A percentile compares a stretch with the other conserved stretches of the same genome.
Evolutionary conservation across 306 rosid genomes (phyloP).

Genomic region (Begonia peltatifolia): DNA sequence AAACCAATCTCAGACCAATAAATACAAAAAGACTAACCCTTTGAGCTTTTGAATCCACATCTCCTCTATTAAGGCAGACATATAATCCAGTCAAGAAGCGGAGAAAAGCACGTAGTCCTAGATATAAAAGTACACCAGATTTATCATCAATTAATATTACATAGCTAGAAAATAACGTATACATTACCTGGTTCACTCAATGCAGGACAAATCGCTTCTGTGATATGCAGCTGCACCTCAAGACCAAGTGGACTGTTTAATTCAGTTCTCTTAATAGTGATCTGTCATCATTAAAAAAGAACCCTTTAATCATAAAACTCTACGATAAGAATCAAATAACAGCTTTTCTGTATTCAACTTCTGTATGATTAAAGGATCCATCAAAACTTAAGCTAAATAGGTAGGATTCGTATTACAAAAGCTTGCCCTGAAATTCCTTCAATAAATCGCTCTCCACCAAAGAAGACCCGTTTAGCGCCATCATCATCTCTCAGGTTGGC

Average conservation of each 20-base stretch:
- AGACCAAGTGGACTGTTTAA: slow-evolving; percentile 86
- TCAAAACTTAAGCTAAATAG: slow-evolving; percentile 8
- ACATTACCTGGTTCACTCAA: slow-evolving; percentile 75
- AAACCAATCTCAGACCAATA: slow-evolving; percentile 4
- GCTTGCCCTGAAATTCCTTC: slow-evolving; percentile 96
- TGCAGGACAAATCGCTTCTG: slow-evolving; percentile 87
- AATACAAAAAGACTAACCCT: slow-evolving; percentile 33
- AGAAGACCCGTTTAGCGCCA: slow-evolving; percentile 89
- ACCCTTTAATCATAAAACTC: slow-evolving; percentile 10
- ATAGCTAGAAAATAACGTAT: slow-evolving; percentile 7
- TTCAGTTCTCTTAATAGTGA: slow-evolving; percentile 79
- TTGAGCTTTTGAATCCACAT: slow-evolving; percentile 57
- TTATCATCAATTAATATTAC: slow-evolving; percentile 2
- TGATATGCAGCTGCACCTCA: slow-evolving; percentile 77
- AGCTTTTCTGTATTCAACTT: slow-evolving; percentile 3
- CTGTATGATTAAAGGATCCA: background rate
- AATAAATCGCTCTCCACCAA: slow-evolving; percentile 84
- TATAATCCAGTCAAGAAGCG: slow-evolving; percentile 78
- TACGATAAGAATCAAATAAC: slow-evolving; percentile 7
- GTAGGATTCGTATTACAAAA: slow-evolving; percentile 35
- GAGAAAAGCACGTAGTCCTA: slow-evolving; percentile 92
- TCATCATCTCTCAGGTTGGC: slow-evolving; percentile 67
- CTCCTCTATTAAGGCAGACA: slow-evolving; percentile 81
- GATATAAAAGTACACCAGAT: background rate
- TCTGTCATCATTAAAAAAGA: slow-evolving; percentile 34